Evolutionary conservation across 352 stramenopile genomes (phyloP), one percentile per base, ranked within the genome.

Genomic region (Blastocystis sp.): DNA sequence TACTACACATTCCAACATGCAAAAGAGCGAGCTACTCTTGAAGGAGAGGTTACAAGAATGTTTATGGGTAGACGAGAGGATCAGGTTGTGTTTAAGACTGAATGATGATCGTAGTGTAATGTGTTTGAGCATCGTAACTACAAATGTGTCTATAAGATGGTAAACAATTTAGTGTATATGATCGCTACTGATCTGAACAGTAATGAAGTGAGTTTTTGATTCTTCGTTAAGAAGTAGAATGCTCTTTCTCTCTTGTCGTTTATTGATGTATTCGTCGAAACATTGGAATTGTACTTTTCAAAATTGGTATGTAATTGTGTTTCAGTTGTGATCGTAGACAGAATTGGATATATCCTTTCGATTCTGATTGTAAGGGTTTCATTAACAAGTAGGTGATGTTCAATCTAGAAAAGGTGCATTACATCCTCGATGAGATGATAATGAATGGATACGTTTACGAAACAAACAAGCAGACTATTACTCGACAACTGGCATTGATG

Each of bases 371-470:
- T 57, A 42, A 86, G 69, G 21, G 32, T 67, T 35, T 75, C 67
- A 35, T 73, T 32, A 86, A 59, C 75, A 14, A 21, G 54, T 86
- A 95, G 92, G 94, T 95, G 89, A 95, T 95, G 93, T 95, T 95
- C 88, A 95, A 95, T 88, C 88, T 95, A 78, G 93, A 95, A 88
- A 95, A 95, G 88, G 93, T 92, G 57, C 93, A 95, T 88, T 95
- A 95, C 86, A 77, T 77, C 58, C 12, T 77, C 12, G 69, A 80
- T 80, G 69, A 80, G 27, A 80, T 80, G 69, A 71, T 80, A 7
- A 58, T 80, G 69, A 80, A 80, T n/a, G 69, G 69, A 14, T 63
- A 16, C 19, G 69, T 80, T 11, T 80, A 80, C 29, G 69, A 80
- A 37, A 80, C 69, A n/a, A 80, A 80, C 54, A 80, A 80, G 54